A percentile compares a stretch with the other conserved stretches of the same genome.
phyloP scores from a whole-genome alignment of 495 filamentous ascomycete genomes.

The Saxispiralis lemnorum region DNA sequence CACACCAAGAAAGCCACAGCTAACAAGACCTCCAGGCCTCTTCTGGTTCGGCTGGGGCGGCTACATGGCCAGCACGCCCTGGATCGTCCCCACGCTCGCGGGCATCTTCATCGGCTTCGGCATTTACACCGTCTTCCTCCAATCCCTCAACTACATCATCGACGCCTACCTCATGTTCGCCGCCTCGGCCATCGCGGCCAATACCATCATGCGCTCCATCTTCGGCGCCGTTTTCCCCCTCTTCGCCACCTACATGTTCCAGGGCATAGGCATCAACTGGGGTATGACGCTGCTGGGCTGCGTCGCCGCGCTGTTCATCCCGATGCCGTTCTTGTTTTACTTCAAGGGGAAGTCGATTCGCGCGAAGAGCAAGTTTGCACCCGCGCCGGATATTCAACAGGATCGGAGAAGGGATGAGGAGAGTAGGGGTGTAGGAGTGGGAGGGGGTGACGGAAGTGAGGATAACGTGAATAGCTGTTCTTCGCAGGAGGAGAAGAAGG shows the following conservation, averaged over 20 bases:
- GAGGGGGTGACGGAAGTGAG: neutral
- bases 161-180: conserved; percentile 17
- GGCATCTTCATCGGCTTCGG: conserved; percentile 18
- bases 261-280: conserved; percentile 18
- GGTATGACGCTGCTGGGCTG: conserved; percentile 18
- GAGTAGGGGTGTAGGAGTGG: conserved; percentile 4
- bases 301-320: conserved; percentile 15
- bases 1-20: neutral
- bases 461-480: neutral
- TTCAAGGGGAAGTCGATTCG: conserved; percentile 15
- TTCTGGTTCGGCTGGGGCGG: conserved; percentile 26
- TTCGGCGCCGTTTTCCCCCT: conserved; percentile 18
- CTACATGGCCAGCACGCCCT: conserved; percentile 18
- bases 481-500: too few relatives aligned
- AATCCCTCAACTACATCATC: conserved; percentile 18
- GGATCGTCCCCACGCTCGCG: conserved; percentile 20
- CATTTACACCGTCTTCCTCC: conserved; percentile 19
- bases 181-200: conserved; percentile 18
- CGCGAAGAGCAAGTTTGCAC: conserved; percentile 16
- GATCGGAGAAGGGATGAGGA: conserved; percentile 15
- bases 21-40: conserved; percentile 11
- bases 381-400: conserved; percentile 15
- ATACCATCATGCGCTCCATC: conserved; percentile 18
- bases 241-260: conserved; percentile 16
- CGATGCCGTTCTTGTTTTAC: conserved; percentile 18